Percentiles rank a stretch among this genome's conserved stretches.
Evolutionary conservation across 768 basidiomycete species (phyloP).

Genomic region (Boletus sp.): DNA sequence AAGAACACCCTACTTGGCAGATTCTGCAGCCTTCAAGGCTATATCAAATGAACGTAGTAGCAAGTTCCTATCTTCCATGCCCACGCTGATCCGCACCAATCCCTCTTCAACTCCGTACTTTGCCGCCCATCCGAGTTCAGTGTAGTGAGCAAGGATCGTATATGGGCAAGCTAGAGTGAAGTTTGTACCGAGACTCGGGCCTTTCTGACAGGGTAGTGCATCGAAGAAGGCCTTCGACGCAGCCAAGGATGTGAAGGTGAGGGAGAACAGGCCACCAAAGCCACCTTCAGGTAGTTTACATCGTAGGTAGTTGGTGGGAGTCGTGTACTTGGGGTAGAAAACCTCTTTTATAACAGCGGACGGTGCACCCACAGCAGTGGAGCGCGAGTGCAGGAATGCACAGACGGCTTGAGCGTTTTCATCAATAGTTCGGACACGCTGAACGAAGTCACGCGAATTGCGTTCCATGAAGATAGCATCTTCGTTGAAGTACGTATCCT

Average conservation of each 20-base stretch:
- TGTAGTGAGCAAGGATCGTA: constrained; percentile 87
- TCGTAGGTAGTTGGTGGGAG: constrained; percentile 65
- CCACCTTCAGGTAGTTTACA: constrained; percentile 61
- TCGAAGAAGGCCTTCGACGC: constrained; percentile 86
- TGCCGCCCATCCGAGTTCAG: constrained; percentile 90
- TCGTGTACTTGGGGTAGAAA: constrained; percentile 85
- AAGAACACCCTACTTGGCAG: constrained; percentile 10
- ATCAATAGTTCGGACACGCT: constrained; percentile 75
- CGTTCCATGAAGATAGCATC: constrained; percentile 98
- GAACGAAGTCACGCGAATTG: constrained; percentile 90
- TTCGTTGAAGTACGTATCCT: constrained; percentile 86
- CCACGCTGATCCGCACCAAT: constrained; percentile 88
- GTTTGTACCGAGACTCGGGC: constrained; percentile 91
- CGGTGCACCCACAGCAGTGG: constrained; percentile 38
- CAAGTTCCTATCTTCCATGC: constrained; percentile 68
- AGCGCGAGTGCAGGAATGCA: constrained; percentile 67
- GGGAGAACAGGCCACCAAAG: constrained; percentile 84
- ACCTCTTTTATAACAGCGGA: constrained; percentile 70
- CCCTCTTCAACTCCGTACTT: constrained; percentile 80
- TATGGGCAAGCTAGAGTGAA: constrained; percentile 95
- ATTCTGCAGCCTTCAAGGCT: constrained; percentile 77
- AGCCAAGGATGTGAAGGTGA: constrained; percentile 70
- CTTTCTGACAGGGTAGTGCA: constrained; percentile 78
- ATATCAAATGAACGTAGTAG: constrained; percentile 57
- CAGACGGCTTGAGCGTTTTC: constrained; percentile 80